Conservation (phyloP, 139 green algal species). For the Picochlorum sp. region DNA sequence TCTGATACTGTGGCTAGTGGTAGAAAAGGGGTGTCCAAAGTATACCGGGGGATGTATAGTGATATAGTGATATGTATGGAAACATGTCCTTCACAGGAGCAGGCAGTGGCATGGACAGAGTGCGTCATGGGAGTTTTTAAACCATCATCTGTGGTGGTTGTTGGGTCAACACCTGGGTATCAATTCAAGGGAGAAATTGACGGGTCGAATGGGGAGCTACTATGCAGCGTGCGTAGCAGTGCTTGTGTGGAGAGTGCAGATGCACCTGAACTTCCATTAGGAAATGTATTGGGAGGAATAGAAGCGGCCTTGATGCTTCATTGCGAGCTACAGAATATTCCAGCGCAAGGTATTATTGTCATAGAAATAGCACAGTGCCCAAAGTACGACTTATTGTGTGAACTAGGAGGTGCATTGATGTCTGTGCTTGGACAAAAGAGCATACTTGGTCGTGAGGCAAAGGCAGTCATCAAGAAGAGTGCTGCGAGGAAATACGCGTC, state of each 20-base stretch:
- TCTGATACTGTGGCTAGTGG: background rate
- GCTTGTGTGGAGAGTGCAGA: background rate
- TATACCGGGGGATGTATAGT: background rate
- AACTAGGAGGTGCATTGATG: too few species aligned
- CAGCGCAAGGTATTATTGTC: background rate
- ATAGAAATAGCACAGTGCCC: background rate
- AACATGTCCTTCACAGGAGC: background rate
- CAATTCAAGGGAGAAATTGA: constrained; percentile 10
- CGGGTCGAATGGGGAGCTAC: constrained; percentile 3
- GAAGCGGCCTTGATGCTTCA: background rate
- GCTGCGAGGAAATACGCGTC: background rate
- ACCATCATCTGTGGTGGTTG: background rate
- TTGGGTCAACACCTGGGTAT: background rate
- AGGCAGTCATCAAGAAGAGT: background rate
- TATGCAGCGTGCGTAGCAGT: constrained; percentile 4
- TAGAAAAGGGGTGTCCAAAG: background rate
- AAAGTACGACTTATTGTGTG: background rate
- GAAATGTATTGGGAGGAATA: background rate
- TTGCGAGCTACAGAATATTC: background rate
- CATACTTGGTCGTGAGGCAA: background rate
- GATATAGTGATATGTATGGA: constrained; percentile 1
- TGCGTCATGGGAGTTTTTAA: background rate
- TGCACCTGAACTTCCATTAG: background rate
- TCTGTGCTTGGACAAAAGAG: background rate
- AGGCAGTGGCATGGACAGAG: background rate